These are phyloP conservation scores for Plantago elongata DNA, from an alignment of 257 asterid genomes.

Conservation along the genomic window DNA sequence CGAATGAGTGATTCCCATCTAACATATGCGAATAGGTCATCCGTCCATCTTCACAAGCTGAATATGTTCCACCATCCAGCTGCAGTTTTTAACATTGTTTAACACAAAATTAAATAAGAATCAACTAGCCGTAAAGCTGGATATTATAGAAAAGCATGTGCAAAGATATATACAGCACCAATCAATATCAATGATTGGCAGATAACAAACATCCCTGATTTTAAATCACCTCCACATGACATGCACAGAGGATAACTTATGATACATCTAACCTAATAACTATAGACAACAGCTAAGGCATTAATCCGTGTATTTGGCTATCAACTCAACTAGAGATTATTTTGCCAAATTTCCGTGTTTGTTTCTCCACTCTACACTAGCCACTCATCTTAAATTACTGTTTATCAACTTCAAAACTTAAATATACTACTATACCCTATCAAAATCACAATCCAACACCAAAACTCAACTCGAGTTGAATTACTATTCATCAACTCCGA, in stretches of 20 bases:
- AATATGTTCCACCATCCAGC: conserved; percentile 53
- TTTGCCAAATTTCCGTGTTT: too few species aligned
- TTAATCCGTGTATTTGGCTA: too few species aligned
- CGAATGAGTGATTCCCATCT: conserved; percentile 76
- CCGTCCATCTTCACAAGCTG: conserved; percentile 52
- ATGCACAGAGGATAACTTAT: conserved; percentile 6
- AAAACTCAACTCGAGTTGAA: not conserved
- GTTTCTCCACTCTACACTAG: too few species aligned
- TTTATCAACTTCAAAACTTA: too few species aligned
- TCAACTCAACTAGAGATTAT: too few species aligned
- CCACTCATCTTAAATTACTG: too few species aligned
- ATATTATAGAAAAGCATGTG: conserved; percentile 14
- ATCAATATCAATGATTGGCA: conserved; percentile 3
- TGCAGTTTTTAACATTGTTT: conserved; percentile 28
- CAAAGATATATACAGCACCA: conserved; percentile 15
- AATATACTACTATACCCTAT: not conserved
- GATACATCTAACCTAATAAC: not conserved
- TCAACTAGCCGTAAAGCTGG: too few species aligned
- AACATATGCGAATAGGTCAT: conserved; percentile 39
- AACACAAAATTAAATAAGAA: too few species aligned
- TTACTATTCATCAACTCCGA: too few species aligned
- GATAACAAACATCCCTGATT: conserved; percentile 21
- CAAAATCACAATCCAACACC: conserved; percentile 3
- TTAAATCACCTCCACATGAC: conserved; percentile 24
- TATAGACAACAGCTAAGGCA: too few species aligned